Percentiles rank a stretch among this genome's conserved stretches.
Conservation (phyloP, 1,139 yeast genomes). For the Diutina ranongensis region DNA sequence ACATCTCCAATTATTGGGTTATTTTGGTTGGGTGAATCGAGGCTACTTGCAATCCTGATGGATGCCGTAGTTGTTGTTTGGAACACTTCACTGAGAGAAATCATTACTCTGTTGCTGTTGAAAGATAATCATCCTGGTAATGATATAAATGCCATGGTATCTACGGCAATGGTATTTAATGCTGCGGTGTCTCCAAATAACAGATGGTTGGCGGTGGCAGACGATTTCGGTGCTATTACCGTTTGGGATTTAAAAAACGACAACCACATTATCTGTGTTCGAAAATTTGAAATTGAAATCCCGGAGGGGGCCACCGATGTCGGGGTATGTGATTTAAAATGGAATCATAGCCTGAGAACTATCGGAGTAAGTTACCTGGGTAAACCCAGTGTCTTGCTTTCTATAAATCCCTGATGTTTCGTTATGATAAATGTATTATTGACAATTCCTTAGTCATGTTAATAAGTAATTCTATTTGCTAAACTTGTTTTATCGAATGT, state of each 20-base stretch:
- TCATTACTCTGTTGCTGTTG: slow-evolving; percentile 16
- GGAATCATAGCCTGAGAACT: slow-evolving; percentile 19
- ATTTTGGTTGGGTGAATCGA: slow-evolving; percentile 32
- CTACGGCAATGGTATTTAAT: slow-evolving; percentile 40
- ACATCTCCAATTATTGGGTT: slow-evolving; percentile 45
- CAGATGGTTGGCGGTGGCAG: slow-evolving; percentile 46
- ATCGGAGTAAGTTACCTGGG: slow-evolving; percentile 3
- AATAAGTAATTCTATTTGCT: not conserved
- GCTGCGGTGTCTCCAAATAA: slow-evolving; percentile 41
- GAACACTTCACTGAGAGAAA: slow-evolving; percentile 39
- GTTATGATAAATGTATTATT: not conserved
- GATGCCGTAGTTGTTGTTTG: slow-evolving; percentile 66
- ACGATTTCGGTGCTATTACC: slow-evolving; percentile 44
- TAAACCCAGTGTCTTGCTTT: not conserved
- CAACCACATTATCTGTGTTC: slow-evolving; percentile 16
- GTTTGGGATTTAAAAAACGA: slow-evolving; percentile 35
- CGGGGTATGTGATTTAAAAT: slow-evolving; percentile 31
- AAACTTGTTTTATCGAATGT: not conserved
- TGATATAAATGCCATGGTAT: slow-evolving; percentile 23
- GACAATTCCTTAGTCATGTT: not conserved
- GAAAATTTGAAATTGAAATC: slow-evolving; percentile 11
- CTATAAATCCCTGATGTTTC: not conserved
- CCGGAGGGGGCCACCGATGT: slow-evolving; percentile 9
- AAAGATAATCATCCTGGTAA: slow-evolving; percentile 10
- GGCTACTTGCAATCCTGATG: slow-evolving; percentile 35